These are phyloP conservation scores for Gonapodya sp. DNA, from an alignment of 192 early-diverging fungal species.

Conservation along the genomic window DNA sequence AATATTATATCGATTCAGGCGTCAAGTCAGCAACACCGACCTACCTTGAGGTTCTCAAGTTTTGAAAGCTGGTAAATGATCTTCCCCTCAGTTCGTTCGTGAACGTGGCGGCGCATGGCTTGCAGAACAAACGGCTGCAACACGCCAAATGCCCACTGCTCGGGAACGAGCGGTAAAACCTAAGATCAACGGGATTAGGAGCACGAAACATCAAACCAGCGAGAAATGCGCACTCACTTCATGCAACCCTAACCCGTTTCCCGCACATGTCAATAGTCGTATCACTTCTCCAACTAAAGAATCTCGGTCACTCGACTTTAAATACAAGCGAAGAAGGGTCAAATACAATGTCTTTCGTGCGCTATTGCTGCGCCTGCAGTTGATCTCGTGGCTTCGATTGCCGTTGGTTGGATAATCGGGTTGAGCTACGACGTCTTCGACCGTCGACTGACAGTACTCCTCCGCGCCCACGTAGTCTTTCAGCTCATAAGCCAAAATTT, in stretches of 20 bases:
- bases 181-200: neutral
- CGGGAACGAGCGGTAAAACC: neutral
- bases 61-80: neutral
- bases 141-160: neutral
- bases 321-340: neutral
- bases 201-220: no score
- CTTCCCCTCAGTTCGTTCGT: neutral
- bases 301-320: neutral
- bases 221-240: neutral
- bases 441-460: neutral
- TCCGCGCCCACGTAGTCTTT: constrained; percentile 4
- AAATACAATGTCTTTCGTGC: neutral
- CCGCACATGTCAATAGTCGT: neutral
- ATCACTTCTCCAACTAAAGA: neutral
- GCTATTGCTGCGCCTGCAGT: neutral
- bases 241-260: neutral
- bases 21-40: neutral
- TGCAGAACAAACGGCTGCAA: neutral
- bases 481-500: neutral
- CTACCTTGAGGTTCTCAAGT: neutral
- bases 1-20: neutral
- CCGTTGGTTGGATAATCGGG: neutral
- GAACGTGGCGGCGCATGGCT: neutral
- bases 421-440: neutral
- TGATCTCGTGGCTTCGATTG: neutral